Conservation (phyloP, 768 basidiomycete genomes). For the Boletus rubroflammeus region DNA sequence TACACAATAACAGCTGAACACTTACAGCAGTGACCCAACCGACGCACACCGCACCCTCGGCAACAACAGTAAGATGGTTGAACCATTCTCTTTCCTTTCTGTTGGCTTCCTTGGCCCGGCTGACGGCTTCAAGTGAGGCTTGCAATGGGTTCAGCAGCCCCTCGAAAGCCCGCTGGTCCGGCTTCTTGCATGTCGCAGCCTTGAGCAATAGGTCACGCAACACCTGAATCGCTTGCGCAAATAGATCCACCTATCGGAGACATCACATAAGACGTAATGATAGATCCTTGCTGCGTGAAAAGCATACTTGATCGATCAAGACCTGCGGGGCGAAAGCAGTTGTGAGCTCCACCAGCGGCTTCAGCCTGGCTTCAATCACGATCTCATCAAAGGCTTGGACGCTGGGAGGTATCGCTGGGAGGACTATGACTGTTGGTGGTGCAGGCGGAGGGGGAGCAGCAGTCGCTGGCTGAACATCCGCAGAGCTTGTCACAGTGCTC, state of each 20-base stretch:
- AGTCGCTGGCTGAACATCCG: constrained; percentile 24
- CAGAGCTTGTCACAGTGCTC: constrained; percentile 30
- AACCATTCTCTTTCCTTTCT: constrained; percentile 79
- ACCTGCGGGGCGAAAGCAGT: constrained; percentile 62
- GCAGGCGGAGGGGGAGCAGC: constrained; percentile 33
- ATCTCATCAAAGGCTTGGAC: constrained; percentile 72
- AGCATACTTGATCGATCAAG: constrained; percentile 74
- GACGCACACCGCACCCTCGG: constrained; percentile 75
- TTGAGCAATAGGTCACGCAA: constrained; percentile 67
- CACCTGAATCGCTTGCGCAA: constrained; percentile 63
- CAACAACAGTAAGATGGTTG: constrained; percentile 74
- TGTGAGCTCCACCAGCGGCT: constrained; percentile 71
- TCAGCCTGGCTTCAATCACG: constrained; percentile 70
- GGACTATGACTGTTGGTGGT: constrained; percentile 35
- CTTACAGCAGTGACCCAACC: constrained; percentile 88
- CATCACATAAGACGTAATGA: constrained; percentile 3
- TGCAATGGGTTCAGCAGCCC: constrained; percentile 66
- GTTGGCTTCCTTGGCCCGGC: constrained; percentile 78
- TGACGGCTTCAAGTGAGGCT: constrained; percentile 67
- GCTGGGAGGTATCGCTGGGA: constrained; percentile 48
- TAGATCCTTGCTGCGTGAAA: constrained; percentile 1
- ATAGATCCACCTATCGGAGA: constrained; percentile 54
- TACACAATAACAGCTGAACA: constrained; percentile 3
- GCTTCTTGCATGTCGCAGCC: constrained; percentile 76
- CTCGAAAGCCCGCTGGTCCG: constrained; percentile 56